Base-by-base conservation (phyloP, 768 basidiomycete genomes). In the Daedaleopsis sinensis region DNA sequence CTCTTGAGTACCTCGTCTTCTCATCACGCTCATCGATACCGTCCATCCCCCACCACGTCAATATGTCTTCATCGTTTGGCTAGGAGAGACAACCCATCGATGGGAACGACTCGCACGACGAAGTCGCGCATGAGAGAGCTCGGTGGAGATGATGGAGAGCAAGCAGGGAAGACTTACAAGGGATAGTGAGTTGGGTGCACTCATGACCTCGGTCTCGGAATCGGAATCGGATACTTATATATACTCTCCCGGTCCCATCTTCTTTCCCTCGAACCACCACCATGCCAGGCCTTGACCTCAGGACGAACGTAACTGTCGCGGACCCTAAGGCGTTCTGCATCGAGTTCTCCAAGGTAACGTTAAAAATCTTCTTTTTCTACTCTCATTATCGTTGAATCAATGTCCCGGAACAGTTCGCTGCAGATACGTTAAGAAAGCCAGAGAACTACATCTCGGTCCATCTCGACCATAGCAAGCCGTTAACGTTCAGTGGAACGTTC, bases 401-500 rank as follows among this genome's bases (percentile, higher is more conserved):
- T 32, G 7, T 32, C 27, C 47, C 10, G 18, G 10, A n/a, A 7
- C 42, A 89, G 88, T 72, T 85, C 61, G 74, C 79, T 10, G 85
- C 88, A 10, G 69, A 80, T 57, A 77, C 77, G 10, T 71, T 90
- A 62, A 70, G 71, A 0, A 90, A 88, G 68, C 85, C 86, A 0
- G 82, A 86, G 66, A 35, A 59, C 15, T 78, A 80, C 64, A 84
- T 91, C 64, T 77, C 79, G n/a, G 74, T 84, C 63, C 78, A 79
- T 63, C 79, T 85, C 65, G 77, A 71, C 12, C 79, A 86, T 75
- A 84, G 86, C 65, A 84, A 89, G 55, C 78, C 76, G 38, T 78
- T 90, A 61, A 80, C 84, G 3, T 90, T 85, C 67, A 77, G 65
- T 19, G 89, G 88, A 15, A 82, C 82, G 5, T 82, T 88, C 55